phyloP scores from a whole-genome alignment of 352 stramenopile genomes.

The Globisporangium splendens region DNA sequence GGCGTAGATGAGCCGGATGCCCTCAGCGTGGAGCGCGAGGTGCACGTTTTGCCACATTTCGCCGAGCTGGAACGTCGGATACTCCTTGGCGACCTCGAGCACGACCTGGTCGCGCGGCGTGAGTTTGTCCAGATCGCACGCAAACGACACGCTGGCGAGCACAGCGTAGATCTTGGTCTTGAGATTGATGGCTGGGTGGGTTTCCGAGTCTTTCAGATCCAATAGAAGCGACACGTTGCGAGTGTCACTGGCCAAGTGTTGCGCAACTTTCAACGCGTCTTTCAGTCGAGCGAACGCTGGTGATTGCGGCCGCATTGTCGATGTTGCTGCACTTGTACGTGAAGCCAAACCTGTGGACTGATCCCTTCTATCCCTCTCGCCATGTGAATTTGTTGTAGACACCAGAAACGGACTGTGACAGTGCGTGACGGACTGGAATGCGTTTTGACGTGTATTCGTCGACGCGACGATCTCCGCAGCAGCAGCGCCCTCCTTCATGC shows the following conservation, averaged over 20 bases:
- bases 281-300: conserved; percentile 71
- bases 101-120: conserved; percentile 50
- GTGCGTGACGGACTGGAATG: conserved; percentile 47
- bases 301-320: conserved; percentile 29
- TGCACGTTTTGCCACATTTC: conserved; percentile 79
- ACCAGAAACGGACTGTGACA: conserved; percentile 45
- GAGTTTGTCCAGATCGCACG: conserved; percentile 24
- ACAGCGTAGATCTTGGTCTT: conserved; percentile 74
- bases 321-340: neutral
- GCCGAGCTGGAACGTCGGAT: conserved; percentile 56
- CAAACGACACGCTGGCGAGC: conserved; percentile 59
- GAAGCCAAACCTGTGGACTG: neutral
- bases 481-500: conserved; percentile 6
- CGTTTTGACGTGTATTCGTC: conserved; percentile 30
- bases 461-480: conserved; percentile 19
- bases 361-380: neutral
- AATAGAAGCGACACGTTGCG: conserved; percentile 20
- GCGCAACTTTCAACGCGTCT: conserved; percentile 55
- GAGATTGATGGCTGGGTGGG: conserved; percentile 51
- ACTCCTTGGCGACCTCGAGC: conserved; percentile 75
- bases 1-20: conserved; percentile 67
- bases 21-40: conserved; percentile 52
- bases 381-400: conserved; percentile 6
- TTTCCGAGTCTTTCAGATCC: conserved; percentile 26
- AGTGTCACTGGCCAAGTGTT: conserved; percentile 22